phyloP scores from a whole-genome alignment of 192 early-diverging fungal species.

The Backusella tarrabulga region DNA sequence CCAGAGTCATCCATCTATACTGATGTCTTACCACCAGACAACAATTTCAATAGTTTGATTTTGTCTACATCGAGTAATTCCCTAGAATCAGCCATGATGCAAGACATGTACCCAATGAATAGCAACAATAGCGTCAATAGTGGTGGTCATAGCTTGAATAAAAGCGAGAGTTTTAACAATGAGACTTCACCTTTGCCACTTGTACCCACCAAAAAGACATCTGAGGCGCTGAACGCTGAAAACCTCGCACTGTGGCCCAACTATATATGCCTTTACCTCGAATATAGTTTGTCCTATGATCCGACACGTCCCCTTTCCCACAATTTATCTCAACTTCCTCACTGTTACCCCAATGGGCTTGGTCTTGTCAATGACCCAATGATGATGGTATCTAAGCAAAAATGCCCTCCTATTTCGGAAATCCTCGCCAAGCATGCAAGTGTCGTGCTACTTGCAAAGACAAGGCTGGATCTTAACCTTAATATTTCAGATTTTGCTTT shows the following conservation, averaged over 20 bases:
- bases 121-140: not conserved
- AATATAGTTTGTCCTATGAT: constrained; percentile 29
- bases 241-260: constrained; percentile 27
- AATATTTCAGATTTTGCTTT: constrained; percentile 38
- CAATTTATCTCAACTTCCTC: constrained; percentile 29
- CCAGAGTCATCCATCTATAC: not conserved
- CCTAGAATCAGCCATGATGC: not conserved
- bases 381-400: constrained; percentile 16
- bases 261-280: constrained; percentile 31
- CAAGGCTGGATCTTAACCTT: constrained; percentile 38
- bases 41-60: not conserved
- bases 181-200: not conserved
- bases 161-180: not conserved
- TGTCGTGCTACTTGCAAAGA: constrained; percentile 27
- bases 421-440: constrained; percentile 2
- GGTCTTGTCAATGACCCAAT: not conserved
- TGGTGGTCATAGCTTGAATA: not conserved
- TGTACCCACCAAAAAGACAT: not conserved
- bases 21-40: not conserved
- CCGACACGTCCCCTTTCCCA: constrained; percentile 24
- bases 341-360: constrained; percentile 26
- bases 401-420: constrained; percentile 22
- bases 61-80: not conserved
- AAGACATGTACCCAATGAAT: not conserved
- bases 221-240: not conserved